Evolutionary conservation across 495 filamentous ascomycete species (phyloP).

Genomic region (Aspergillus egyptiacus): DNA sequence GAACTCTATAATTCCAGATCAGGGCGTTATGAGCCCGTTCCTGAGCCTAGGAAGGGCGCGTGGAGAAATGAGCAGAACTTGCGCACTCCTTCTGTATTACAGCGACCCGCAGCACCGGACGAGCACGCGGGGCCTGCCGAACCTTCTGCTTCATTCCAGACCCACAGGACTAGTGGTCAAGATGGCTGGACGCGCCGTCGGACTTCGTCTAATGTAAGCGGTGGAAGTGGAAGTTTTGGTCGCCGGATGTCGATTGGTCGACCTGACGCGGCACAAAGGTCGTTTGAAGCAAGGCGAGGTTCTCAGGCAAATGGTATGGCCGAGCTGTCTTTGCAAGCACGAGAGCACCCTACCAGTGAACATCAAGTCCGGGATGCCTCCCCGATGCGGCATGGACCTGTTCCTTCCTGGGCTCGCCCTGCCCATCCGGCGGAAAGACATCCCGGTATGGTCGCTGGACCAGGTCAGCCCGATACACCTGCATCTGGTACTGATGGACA

Average conservation of each 20-base stretch:
- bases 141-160: slow-evolving; percentile 87
- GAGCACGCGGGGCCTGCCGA: slow-evolving; percentile 72
- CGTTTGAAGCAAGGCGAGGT: slow-evolving; percentile 41
- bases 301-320: slow-evolving; percentile 41
- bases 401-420: slow-evolving; percentile 42
- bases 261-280: slow-evolving; percentile 40
- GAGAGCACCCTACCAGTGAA: slow-evolving; percentile 24
- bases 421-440: slow-evolving; percentile 32
- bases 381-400: slow-evolving; percentile 23
- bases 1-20: slow-evolving; percentile 94
- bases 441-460: slow-evolving; percentile 37
- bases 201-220: slow-evolving; percentile 92
- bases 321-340: slow-evolving; percentile 27
- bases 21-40: slow-evolving; percentile 86
- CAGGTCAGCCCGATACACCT: slow-evolving; percentile 16
- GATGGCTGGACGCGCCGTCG: slow-evolving; percentile 75
- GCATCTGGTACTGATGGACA: slow-evolving; percentile 22
- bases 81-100: slow-evolving; percentile 73
- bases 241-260: slow-evolving; percentile 52
- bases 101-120: slow-evolving; percentile 51
- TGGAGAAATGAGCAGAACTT: slow-evolving; percentile 59
- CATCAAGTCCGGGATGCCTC: slow-evolving; percentile 18
- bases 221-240: slow-evolving; percentile 69
- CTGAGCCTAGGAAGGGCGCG: slow-evolving; percentile 64
- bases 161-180: slow-evolving; percentile 60